A percentile compares a stretch with the other conserved stretches of the same genome.
These are phyloP conservation scores for Termitomyces sp. DNA, from an alignment of 768 basidiomycete genomes.

Conservation along the genomic window DNA sequence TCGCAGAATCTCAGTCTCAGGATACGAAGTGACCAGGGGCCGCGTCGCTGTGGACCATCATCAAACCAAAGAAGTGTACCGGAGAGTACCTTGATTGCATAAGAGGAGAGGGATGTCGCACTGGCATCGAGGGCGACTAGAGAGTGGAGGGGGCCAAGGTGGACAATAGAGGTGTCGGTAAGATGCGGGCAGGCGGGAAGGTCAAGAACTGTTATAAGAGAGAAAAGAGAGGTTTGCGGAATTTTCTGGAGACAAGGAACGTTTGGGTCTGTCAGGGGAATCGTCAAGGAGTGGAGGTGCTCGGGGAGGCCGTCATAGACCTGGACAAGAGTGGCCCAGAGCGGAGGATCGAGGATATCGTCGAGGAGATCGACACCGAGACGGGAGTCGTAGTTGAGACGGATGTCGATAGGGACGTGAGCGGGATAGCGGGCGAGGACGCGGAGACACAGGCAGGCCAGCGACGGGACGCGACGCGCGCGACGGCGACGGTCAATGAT, in stretches of 20 bases:
- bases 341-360: slow-evolving; percentile 50
- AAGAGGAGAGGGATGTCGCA: slow-evolving; percentile 45
- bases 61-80: slow-evolving; percentile 41
- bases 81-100: slow-evolving; percentile 51
- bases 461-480: slow-evolving; percentile 41
- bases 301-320: slow-evolving; percentile 53
- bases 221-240: slow-evolving; percentile 50
- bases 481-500: not conserved
- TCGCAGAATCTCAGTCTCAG: slow-evolving; percentile 54
- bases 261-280: slow-evolving; percentile 54
- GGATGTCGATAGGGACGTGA: slow-evolving; percentile 33
- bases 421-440: slow-evolving; percentile 43
- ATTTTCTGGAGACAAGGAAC: slow-evolving; percentile 57
- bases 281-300: slow-evolving; percentile 32
- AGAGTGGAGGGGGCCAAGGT: slow-evolving; percentile 48
- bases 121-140: slow-evolving; percentile 67
- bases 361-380: slow-evolving; percentile 35
- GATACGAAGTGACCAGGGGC: slow-evolving; percentile 59
- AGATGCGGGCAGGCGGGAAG: slow-evolving; percentile 54
- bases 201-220: slow-evolving; percentile 63
- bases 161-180: slow-evolving; percentile 52
- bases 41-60: slow-evolving; percentile 27
- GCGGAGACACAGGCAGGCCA: slow-evolving; percentile 49
- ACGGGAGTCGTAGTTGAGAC: slow-evolving; percentile 18
- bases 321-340: slow-evolving; percentile 65